Evolutionary conservation across 129 eudicot species (phyloP).

Genomic region (Tagetes patula): DNA sequence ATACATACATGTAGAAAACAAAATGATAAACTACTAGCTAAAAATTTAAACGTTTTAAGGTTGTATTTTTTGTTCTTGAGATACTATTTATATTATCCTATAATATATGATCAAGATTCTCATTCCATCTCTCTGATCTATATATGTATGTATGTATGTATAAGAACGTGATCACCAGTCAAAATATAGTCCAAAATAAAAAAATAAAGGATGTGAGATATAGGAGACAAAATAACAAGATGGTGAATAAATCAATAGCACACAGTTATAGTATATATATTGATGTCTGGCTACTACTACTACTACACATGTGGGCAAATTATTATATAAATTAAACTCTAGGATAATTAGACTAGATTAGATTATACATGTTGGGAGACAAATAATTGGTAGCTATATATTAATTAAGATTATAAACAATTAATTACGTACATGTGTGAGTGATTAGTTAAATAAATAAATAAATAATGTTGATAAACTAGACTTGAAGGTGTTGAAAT

Average conservation of each 20-base stretch:
- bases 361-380: slow-evolving; percentile 18
- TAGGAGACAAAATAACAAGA: slow-evolving; percentile 37
- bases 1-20: too few relatives aligned
- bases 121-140: too few relatives aligned
- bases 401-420: not conserved
- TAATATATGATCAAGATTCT: too few relatives aligned
- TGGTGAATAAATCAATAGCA: slow-evolving; percentile 28
- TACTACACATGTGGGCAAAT: slow-evolving; percentile 33
- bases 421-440: not conserved
- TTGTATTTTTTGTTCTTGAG: too few relatives aligned
- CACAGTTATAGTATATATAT: slow-evolving; percentile 10
- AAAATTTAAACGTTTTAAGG: too few relatives aligned
- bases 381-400: slow-evolving; percentile 26
- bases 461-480: not conserved
- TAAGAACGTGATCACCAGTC: not conserved
- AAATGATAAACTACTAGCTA: too few relatives aligned
- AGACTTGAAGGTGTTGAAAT: slow-evolving; percentile 33
- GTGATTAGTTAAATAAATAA: too few relatives aligned
- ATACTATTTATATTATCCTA: too few relatives aligned
- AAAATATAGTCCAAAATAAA: slow-evolving; percentile 29
- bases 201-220: slow-evolving; percentile 13
- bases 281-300: slow-evolving; percentile 27
- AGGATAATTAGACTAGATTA: slow-evolving; percentile 12
- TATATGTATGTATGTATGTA: too few relatives aligned
- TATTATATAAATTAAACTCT: slow-evolving; percentile 17